Base-by-base conservation (phyloP, 345 rosid genomes). In the Salix dunnii region DNA sequence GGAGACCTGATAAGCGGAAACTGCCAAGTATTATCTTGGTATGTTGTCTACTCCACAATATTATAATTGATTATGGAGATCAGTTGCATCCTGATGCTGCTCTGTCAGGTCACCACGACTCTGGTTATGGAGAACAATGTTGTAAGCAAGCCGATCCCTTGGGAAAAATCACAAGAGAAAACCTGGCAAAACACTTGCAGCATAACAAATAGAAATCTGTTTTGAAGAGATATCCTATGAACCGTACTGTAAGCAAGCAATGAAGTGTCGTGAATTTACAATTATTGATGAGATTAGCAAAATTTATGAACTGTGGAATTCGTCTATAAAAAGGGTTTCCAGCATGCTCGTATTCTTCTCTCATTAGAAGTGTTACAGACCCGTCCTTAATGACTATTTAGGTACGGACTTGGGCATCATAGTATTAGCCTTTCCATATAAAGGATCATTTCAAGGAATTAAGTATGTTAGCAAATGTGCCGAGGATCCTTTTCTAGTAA, bases 1-100 rank as follows among this genome's bases (percentile, higher is more conserved):
- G 99, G 99, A 93, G 97, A 79, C 97, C 97, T 6, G 97, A 95
- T 79, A 91, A 90, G 79, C 86, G 91, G 81, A 95, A 95, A 74
- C 87, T 93, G 53, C 97, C 97, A 1, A 91, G 99, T 78, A 89
- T 93, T 28, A 91, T 95, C 71, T 74, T 95, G 81, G 94, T 93
- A 20, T 92, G 98, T 65, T 96, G 96, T 86, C 80, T 93, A 70
- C 90, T 96, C 74, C 95, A 93, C 81, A 93, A 93, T 83, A 93
- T 93, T 75, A 86, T 90, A 13, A 85, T 96, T 63, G 97, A 96
- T 69, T 78, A 72, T 51, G 92, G 97, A 63, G 99, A 93, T 85
- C 83, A 85, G 69, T 72, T 91, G 84, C 88, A 86, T 77, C 89
- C 90, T 1, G 90, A 88, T 81, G 92, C 90, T 79, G 88, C 90